Evolutionary conservation across 139 green algal genomes (phyloP), one percentile per base, ranked within the genome.

Genomic region (Axilococcus clingmanii): DNA sequence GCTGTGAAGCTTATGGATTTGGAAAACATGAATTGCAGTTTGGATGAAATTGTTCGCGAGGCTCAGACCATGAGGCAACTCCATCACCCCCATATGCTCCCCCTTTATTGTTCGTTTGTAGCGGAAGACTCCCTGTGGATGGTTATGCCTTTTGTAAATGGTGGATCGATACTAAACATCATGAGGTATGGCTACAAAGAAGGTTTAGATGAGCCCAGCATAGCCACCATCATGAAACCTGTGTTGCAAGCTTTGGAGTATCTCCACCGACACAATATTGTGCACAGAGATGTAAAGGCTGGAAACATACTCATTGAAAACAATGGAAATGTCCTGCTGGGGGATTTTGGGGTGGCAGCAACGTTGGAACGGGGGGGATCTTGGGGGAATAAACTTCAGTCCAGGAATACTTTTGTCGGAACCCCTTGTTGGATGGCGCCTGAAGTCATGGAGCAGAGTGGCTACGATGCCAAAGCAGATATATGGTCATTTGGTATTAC

Each of bases 401-500:
- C 64, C 0, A 78, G 84, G 44, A 91, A 83, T 66, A 94, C 85
- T 0, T 94, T 94, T 64, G 81, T 92, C 22, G 86, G 80, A 23
- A 94, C 86, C 25, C 87, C 88, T 19, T 94, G 88, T 76, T 97
- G 91, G 91, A 99, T 99, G 92, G 92, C 92, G 15, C 92, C 91
- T 1, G 92, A 99, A 74, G 92, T 98, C 41, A 96, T 99, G 91
- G 84, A 97, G 75, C 62, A 63, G 71, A 29, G 34, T 14, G 41
- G 82, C 44, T 95, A 95, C 60, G 79, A 92, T 63, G 67, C 46
- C 11, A 62, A 73, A 19, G 92, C 92, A 22, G 92, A 99, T 80
- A 96, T 99, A 32, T 99, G 92, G 92, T 95, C 84, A 0, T 89
- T 99, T 64, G 92, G 92, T 29, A 99, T 99, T 76, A 98, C 92